Percentiles rank a stretch among this genome's conserved stretches.
phyloP scores from a whole-genome alignment of 2,329 filamentous ascomycete species.

The Plectosphaerella cucumerina region DNA sequence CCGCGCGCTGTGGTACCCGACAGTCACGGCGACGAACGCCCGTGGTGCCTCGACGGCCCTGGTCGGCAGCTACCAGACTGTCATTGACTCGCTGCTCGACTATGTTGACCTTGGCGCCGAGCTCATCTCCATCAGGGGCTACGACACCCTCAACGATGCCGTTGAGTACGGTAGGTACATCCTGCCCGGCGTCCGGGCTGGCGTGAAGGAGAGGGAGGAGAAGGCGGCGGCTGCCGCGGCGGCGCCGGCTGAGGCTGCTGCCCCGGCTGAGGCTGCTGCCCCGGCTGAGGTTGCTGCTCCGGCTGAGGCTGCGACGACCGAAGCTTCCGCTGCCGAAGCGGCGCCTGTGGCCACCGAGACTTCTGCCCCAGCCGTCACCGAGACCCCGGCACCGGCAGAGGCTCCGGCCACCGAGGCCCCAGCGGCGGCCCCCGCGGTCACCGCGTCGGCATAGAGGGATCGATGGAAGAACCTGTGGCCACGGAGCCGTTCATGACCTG shows the following conservation, averaged over 20 bases:
- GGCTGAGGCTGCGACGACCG: too few species aligned
- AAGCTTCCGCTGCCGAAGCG: too few species aligned
- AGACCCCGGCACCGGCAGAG: too few species aligned
- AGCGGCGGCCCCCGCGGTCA: too few species aligned
- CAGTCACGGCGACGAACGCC: conserved; percentile 57
- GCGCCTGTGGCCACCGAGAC: too few species aligned
- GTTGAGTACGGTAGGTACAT: conserved; percentile 56
- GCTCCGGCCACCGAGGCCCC: too few species aligned
- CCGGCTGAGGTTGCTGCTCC: too few species aligned
- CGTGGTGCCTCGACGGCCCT: conserved; percentile 55
- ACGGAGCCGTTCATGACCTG: too few species aligned
- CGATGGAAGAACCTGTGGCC: too few species aligned
- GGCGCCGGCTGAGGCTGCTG: not conserved
- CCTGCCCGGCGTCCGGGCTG: conserved; percentile 43
- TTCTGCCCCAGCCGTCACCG: too few species aligned
- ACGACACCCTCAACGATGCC: conserved; percentile 57
- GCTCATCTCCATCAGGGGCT: conserved; percentile 56
- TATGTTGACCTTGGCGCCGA: conserved; percentile 54
- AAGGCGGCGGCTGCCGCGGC: not conserved
- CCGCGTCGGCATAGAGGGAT: too few species aligned
- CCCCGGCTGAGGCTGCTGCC: not conserved
- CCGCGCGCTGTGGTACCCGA: conserved; percentile 59
- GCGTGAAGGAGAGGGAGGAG: conserved; percentile 18
- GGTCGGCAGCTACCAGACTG: conserved; percentile 49
- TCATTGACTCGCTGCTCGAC: conserved; percentile 50